A percentile compares a stretch with the other conserved stretches of the same genome.
Evolutionary conservation across 306 rosid species (phyloP).

Genomic region (Pyrus betulifolia): DNA sequence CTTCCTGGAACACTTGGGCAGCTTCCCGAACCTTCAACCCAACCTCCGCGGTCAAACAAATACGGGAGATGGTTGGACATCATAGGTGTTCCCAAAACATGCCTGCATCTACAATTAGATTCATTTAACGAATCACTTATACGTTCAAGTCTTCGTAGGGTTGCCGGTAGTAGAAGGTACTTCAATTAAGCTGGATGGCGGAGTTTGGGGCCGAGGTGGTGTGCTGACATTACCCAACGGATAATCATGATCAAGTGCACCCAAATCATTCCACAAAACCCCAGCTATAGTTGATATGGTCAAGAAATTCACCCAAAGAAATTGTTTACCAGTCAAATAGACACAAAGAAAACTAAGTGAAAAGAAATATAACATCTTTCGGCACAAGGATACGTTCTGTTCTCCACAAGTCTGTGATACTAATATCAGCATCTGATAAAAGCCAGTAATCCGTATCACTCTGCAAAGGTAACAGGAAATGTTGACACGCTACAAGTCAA

Average conservation of each 20-base stretch:
- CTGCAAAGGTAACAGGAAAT: constrained; percentile 32
- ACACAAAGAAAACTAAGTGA: neutral
- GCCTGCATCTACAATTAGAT: constrained; percentile 15
- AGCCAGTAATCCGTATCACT: constrained; percentile 96
- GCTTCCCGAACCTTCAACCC: constrained; percentile 47
- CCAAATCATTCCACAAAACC: constrained; percentile 70
- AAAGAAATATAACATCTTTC: neutral
- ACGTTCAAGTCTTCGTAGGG: constrained; percentile 38
- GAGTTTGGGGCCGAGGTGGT: constrained; percentile 33
- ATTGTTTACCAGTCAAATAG: neutral
- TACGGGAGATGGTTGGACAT: constrained; percentile 27
- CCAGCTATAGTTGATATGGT: constrained; percentile 41
- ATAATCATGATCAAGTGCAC: constrained; percentile 49
- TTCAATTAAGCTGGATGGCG: constrained; percentile 35
- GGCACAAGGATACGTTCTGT: constrained; percentile 60
- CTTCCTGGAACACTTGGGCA: constrained; percentile 9
- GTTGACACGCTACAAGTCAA: neutral
- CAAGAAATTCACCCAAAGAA: constrained; percentile 27
- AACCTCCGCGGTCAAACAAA: constrained; percentile 23
- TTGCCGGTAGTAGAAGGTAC: constrained; percentile 36
- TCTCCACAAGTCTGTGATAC: constrained; percentile 95
- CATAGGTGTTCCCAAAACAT: constrained; percentile 37
- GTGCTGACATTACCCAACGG: constrained; percentile 25
- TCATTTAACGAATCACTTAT: constrained; percentile 1
- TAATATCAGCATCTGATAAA: constrained; percentile 72